Conservation (phyloP, 495 filamentous ascomycete genomes). For the Staphylotrichum tortipilum region DNA sequence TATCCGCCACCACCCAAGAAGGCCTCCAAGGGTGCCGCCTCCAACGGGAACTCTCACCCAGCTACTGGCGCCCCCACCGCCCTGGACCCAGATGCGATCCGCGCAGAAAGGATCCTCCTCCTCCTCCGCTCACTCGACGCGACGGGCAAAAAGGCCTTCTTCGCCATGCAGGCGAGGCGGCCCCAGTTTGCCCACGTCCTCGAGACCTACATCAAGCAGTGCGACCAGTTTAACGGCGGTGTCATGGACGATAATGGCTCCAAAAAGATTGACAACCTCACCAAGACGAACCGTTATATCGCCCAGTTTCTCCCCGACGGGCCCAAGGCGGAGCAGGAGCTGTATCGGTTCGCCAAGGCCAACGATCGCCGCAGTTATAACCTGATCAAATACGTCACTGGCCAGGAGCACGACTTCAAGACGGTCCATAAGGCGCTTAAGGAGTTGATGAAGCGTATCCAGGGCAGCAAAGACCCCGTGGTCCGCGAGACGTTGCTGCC, state of each 20-base stretch:
- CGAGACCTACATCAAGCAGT: conserved; percentile 63
- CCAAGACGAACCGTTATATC: conserved; percentile 56
- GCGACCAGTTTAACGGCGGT: conserved; percentile 82
- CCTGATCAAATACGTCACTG: conserved; percentile 75
- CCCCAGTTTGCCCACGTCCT: conserved; percentile 59
- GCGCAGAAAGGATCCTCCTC: conserved; percentile 75
- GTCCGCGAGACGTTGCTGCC: conserved; percentile 72
- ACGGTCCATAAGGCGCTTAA: conserved; percentile 82
- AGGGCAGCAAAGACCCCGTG: conserved; percentile 40
- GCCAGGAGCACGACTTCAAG: conserved; percentile 82
- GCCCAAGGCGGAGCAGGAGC: conserved; percentile 54
- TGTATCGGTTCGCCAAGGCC: conserved; percentile 84
- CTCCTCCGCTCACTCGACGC: conserved; percentile 69
- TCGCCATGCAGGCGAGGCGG: conserved; percentile 73
- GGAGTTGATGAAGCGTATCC: conserved; percentile 76
- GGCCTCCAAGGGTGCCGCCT: conserved; percentile 36
- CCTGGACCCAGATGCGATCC: conserved; percentile 70
- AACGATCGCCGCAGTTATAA: conserved; percentile 89
- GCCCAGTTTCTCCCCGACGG: conserved; percentile 68
- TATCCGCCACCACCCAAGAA: conserved; percentile 70
- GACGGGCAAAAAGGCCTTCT: conserved; percentile 77
- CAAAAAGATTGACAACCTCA: conserved; percentile 58
- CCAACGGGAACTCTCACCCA: conserved; percentile 52
- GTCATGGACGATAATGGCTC: conserved; percentile 66
- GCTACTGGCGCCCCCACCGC: conserved; percentile 37